A percentile compares a stretch with the other conserved stretches of the same genome.
phyloP scores from a whole-genome alignment of 192 early-diverging fungal species.

The Gorgonomyces haynaldii region DNA sequence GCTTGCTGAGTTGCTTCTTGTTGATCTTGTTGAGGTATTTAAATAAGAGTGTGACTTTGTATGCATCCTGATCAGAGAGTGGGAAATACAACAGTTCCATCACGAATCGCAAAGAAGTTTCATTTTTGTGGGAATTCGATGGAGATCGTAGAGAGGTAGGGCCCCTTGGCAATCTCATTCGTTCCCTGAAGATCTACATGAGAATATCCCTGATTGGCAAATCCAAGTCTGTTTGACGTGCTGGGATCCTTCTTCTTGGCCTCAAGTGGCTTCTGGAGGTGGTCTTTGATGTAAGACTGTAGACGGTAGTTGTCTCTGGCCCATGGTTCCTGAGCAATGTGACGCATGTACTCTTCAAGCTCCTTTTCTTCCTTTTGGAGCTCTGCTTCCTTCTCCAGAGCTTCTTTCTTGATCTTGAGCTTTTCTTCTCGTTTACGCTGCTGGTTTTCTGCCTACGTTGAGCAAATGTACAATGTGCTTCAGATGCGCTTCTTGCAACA shows the following conservation, averaged over 20 bases:
- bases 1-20: too few species aligned
- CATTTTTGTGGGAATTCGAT: too few species aligned
- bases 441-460: too few species aligned
- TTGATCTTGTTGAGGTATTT: too few species aligned
- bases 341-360: constrained; percentile 14
- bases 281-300: constrained; percentile 11
- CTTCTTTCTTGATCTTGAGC: not conserved
- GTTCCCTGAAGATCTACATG: not conserved
- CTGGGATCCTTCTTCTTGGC: not conserved
- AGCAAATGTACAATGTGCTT: constrained; percentile 12
- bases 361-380: constrained; percentile 4
- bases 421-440: not conserved
- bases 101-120: too few species aligned
- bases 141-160: too few species aligned
- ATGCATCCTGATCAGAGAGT: too few species aligned
- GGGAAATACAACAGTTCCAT: too few species aligned
- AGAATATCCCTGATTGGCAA: not conserved
- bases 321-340: constrained; percentile 16
- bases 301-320: constrained; percentile 16
- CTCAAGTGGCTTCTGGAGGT: not conserved
- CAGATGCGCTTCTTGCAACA: constrained; percentile 10
- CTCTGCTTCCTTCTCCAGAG: not conserved
- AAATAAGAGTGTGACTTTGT: too few species aligned
- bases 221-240: not conserved
- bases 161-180: constrained; percentile 2